phyloP scores from a whole-genome alignment of 495 filamentous ascomycete genomes.

The Staphylotrichum tortipilum region DNA sequence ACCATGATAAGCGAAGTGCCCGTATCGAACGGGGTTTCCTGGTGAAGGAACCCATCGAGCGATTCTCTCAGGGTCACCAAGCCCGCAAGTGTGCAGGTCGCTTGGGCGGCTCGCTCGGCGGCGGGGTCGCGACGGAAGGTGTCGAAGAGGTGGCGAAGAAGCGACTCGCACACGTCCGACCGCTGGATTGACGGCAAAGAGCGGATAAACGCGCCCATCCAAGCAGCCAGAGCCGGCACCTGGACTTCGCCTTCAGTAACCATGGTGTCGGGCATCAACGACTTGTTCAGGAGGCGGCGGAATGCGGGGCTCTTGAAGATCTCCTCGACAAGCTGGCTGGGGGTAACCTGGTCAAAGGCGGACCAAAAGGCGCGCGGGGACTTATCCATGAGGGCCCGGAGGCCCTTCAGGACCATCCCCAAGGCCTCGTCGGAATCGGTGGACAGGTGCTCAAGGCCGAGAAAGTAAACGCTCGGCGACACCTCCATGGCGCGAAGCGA shows the following conservation, averaged over 20 bases:
- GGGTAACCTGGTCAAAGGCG: slow-evolving; percentile 68
- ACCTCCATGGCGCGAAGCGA: slow-evolving; percentile 69
- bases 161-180: slow-evolving; percentile 59
- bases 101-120: slow-evolving; percentile 28
- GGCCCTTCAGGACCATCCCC: slow-evolving; percentile 52
- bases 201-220: slow-evolving; percentile 64
- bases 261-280: slow-evolving; percentile 46
- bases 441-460: slow-evolving; percentile 66
- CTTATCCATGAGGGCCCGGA: slow-evolving; percentile 59
- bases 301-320: slow-evolving; percentile 66
- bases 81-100: slow-evolving; percentile 39
- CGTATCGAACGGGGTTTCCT: slow-evolving; percentile 32
- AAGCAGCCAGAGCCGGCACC: slow-evolving; percentile 48
- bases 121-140: slow-evolving; percentile 47
- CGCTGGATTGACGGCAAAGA: slow-evolving; percentile 65
- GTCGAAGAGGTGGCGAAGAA: slow-evolving; percentile 61
- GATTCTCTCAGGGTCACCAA: slow-evolving; percentile 38
- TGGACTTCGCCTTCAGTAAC: slow-evolving; percentile 49
- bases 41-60: slow-evolving; percentile 35
- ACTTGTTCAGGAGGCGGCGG: slow-evolving; percentile 47
- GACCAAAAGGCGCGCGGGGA: slow-evolving; percentile 77
- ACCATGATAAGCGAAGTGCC: slow-evolving; percentile 43
- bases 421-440: slow-evolving; percentile 51
- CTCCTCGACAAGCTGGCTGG: slow-evolving; percentile 63
- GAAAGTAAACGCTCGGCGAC: slow-evolving; percentile 56